These are phyloP conservation scores for Moesziomyces sp. DNA, from an alignment of 1,284 basidiomycete genomes.

Conservation along the genomic window DNA sequence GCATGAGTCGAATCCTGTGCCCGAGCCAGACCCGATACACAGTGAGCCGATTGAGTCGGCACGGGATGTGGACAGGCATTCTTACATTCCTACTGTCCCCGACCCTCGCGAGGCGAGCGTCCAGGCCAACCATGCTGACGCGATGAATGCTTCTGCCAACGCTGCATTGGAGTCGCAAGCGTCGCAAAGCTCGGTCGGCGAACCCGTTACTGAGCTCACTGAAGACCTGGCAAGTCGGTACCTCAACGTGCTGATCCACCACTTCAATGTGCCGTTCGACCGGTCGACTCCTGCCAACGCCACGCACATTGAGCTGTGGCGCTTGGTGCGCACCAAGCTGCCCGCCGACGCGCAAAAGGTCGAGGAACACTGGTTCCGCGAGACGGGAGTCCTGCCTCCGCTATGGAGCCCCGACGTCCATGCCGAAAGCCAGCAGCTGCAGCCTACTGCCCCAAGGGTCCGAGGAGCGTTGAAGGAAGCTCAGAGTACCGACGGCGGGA, in stretches of 20 bases:
- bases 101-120: no score
- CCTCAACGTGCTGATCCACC: slow-evolving; percentile 47
- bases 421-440: no score
- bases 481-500: neutral
- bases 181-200: slow-evolving; percentile 11
- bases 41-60: no score
- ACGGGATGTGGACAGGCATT: no score
- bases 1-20: no score
- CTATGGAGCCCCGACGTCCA: slow-evolving; percentile 13
- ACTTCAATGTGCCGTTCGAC: slow-evolving; percentile 32
- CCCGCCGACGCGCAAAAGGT: slow-evolving; percentile 35
- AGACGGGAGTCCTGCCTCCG: slow-evolving; percentile 32
- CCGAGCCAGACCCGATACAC: no score
- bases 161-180: neutral
- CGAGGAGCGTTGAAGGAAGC: no score
- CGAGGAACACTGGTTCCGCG: slow-evolving; percentile 45
- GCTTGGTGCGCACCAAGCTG: slow-evolving; percentile 10
- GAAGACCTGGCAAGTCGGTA: slow-evolving; percentile 39
- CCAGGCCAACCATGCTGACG: no score
- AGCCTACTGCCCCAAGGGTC: neutral
- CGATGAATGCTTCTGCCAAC: neutral
- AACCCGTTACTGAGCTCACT: slow-evolving; percentile 12
- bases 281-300: slow-evolving; percentile 2
- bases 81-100: no score
- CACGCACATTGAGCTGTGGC: slow-evolving; percentile 36